A percentile compares a stretch with the other conserved stretches of the same genome.
Conservation (phyloP, 2,329 filamentous ascomycete genomes). For the Coniochaeta sp. region DNA sequence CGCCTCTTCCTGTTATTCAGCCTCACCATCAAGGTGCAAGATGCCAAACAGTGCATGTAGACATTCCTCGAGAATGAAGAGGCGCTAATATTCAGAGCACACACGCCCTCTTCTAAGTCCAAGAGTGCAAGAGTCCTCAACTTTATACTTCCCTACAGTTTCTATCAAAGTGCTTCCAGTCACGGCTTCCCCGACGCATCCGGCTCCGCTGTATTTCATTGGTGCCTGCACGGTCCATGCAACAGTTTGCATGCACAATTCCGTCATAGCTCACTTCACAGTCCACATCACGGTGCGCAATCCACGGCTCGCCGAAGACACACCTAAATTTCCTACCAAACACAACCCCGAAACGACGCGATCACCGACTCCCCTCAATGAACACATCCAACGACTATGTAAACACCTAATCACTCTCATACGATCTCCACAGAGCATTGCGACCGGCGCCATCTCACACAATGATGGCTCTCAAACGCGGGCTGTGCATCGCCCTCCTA, state of each 20-base stretch:
- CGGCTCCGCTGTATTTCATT: too few relatives aligned
- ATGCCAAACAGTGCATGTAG: too few relatives aligned
- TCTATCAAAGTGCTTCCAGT: too few relatives aligned
- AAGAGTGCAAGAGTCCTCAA: too few relatives aligned
- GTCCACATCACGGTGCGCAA: neutral
- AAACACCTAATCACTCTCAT: neutral
- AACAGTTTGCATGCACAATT: too few relatives aligned
- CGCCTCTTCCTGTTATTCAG: conserved; percentile 1
- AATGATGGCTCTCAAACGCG: conserved; percentile 14
- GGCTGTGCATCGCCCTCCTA: conserved; percentile 18
- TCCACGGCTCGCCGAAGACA: too few relatives aligned
- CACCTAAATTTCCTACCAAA: neutral
- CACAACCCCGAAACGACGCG: neutral
- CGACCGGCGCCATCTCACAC: neutral
- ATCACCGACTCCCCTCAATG: neutral
- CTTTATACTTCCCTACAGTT: too few relatives aligned
- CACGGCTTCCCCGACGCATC: too few relatives aligned
- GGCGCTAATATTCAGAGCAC: too few relatives aligned
- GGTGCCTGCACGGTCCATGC: neutral
- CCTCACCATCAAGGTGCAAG: too few relatives aligned
- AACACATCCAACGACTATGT: neutral
- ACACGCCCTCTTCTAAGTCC: too few relatives aligned
- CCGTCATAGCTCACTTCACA: neutral
- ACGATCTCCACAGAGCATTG: neutral
- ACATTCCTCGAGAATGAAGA: too few relatives aligned